A percentile compares a stretch with the other conserved stretches of the same genome.
Evolutionary conservation across 257 asterid genomes (phyloP).

Genomic region (Parsonsia alboflavescens): DNA sequence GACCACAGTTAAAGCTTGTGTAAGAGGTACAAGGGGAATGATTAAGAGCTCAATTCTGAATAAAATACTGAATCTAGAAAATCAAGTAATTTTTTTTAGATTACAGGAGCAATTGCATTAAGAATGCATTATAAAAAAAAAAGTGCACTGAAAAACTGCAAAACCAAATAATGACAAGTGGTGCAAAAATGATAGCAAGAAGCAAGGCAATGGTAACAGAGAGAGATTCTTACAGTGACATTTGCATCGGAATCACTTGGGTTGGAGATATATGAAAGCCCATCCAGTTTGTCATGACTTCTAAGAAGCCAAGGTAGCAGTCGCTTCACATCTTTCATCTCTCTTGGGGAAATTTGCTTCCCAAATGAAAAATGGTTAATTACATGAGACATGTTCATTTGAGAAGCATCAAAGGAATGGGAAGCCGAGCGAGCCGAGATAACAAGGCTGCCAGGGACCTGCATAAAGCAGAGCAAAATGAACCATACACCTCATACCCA

Average conservation of each 20-base stretch:
- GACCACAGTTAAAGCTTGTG: background rate
- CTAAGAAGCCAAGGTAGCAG: constrained; percentile 70
- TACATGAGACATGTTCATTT: constrained; percentile 96
- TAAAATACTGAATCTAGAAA: background rate
- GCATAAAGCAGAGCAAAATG: constrained; percentile 24
- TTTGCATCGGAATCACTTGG: constrained; percentile 76
- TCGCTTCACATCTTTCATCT: constrained; percentile 63
- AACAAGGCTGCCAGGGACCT: constrained; percentile 95
- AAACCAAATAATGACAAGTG: background rate
- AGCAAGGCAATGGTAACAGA: background rate
- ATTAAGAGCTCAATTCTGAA: background rate
- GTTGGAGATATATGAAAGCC: constrained; percentile 67
- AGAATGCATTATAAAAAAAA: constrained; percentile 9
- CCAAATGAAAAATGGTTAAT: constrained; percentile 81
- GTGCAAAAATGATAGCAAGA: constrained; percentile 3
- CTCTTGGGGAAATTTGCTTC: constrained; percentile 61
- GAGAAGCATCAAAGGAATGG: constrained; percentile 91
- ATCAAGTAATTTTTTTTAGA: background rate
- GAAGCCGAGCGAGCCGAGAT: constrained; percentile 86
- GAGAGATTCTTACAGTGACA: constrained; percentile 76
- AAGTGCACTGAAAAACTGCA: background rate
- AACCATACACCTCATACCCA: constrained; percentile 1
- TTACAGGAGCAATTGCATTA: background rate
- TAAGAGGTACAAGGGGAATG: background rate
- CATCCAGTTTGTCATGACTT: constrained; percentile 74